Evolutionary conservation across 1,139 yeast genomes (phyloP).

Genomic region (Yamadazyma friedrichii): DNA sequence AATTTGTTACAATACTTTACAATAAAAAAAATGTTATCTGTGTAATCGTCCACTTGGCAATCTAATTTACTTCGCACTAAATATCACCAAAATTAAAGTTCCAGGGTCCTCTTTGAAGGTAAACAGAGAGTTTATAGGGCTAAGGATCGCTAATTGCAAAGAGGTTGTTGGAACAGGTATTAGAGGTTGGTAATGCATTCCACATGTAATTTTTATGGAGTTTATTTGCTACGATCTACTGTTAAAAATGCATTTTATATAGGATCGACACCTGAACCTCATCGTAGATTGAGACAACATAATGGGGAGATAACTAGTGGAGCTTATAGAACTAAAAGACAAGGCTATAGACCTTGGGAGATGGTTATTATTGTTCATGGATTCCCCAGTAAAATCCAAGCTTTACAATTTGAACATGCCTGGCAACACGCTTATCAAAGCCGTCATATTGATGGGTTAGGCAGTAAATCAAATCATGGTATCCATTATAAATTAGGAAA

Average conservation of each 20-base stretch:
- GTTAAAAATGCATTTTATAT: slow-evolving; percentile 60
- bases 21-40: no score
- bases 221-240: slow-evolving; percentile 61
- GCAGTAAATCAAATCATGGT: slow-evolving; percentile 10
- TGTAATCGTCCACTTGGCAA: no score
- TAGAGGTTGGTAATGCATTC: slow-evolving; percentile 1
- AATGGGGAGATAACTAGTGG: slow-evolving; percentile 71
- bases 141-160: no score
- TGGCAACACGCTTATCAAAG: slow-evolving; percentile 74
- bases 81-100: no score
- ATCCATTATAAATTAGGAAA: slow-evolving; percentile 53
- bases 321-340: slow-evolving; percentile 60
- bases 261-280: slow-evolving; percentile 78
- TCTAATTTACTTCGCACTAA: no score
- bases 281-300: slow-evolving; percentile 68
- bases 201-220: slow-evolving; percentile 51
- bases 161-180: no score
- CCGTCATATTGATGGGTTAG: slow-evolving; percentile 47
- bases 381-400: slow-evolving; percentile 68
- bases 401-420: slow-evolving; percentile 75
- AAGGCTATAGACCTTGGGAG: slow-evolving; percentile 70
- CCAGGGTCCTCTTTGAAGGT: no score
- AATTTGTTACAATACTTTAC: no score
- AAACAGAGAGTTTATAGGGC: no score
- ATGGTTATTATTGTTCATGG: slow-evolving; percentile 64